Conservation (phyloP, 129 eudicot genomes). For the Artemisia argyi region DNA sequence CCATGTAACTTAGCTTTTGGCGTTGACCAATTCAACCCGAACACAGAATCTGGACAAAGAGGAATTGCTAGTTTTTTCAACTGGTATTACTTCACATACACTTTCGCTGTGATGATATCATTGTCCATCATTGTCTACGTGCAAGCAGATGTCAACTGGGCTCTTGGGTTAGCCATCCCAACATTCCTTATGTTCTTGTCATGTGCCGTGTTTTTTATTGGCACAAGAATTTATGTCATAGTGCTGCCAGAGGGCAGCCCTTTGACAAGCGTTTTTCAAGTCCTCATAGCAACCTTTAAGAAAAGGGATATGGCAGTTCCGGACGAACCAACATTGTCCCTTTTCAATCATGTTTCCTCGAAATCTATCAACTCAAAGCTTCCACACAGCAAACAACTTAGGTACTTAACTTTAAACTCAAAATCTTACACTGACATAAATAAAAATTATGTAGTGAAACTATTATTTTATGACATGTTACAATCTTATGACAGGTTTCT, state of each 20-base stretch:
- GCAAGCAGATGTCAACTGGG: conserved; percentile 48
- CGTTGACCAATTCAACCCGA: conserved; percentile 54
- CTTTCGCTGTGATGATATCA: conserved; percentile 53
- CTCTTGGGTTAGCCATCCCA: conserved; percentile 50
- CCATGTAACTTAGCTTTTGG: conserved; percentile 63
- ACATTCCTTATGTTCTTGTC: conserved; percentile 49
- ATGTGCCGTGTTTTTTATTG: conserved; percentile 41
- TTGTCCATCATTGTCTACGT: conserved; percentile 47
- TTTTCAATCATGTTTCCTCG: conserved; percentile 31
- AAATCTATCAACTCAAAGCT: conserved; percentile 48
- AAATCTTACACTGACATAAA: background rate
- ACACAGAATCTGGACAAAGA: conserved; percentile 46
- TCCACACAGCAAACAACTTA: conserved; percentile 49
- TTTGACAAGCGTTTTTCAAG: conserved; percentile 40
- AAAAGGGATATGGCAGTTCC: conserved; percentile 44
- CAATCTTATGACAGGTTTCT: conserved; percentile 30
- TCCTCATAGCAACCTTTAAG: conserved; percentile 39
- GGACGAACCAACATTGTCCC: conserved; percentile 32
- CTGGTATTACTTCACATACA: conserved; percentile 58
- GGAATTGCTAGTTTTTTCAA: conserved; percentile 58
- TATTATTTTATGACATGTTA: background rate
- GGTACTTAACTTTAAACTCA: conserved; percentile 16
- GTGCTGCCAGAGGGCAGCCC: conserved; percentile 50
- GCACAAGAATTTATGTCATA: conserved; percentile 43
- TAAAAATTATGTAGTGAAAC: background rate